Base-by-base conservation (phyloP, 2,329 filamentous ascomycete genomes). In the Reticulascus tulasneorum region DNA sequence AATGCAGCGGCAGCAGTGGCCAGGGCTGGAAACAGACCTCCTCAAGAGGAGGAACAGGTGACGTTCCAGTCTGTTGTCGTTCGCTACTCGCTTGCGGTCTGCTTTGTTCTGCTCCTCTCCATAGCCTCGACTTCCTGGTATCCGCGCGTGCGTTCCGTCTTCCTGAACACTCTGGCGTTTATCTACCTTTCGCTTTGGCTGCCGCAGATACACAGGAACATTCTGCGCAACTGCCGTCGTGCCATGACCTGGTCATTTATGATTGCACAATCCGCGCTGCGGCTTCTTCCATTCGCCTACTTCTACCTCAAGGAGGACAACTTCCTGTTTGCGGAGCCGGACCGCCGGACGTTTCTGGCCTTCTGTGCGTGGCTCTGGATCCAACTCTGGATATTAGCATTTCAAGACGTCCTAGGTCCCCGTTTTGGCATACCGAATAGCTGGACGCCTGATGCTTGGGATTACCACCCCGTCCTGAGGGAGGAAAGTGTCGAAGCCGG, bases 191-290 rank as follows among this genome's bases (percentile, higher is more conserved):
- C 90, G 15, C 82, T 96, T 55, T 97, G 91, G 91, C 56, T 82
- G 1, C 91, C 93, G 0, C 93, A 98, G 58, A 94, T 97, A 48
- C 78, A 85, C 54, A 86, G 93, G 44, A 98, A 98, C 58, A 72
- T 85, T 35, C 79, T 86, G 61, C 86, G 91, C 35, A 96, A 96
- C 62, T 95, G 89, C 59, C 86, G 90, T 25, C 86, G 86, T 51
- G 90, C 91, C 1, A 71, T 97, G n/a, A 76, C 82, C 4, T 96
- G 90, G 89, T 84, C 85, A 41, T 98, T 94, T 55, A 84, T 95
- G 37, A 55, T 89, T 16, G 90, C 89, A 4, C 86, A 95, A 58
- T 93, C 86, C 30, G 50, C 83, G 6, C 71, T 94, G 7, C 82
- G 93, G 2, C 67, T 94, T 6, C 63, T 85, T 1, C 91, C 93